Evolutionary conservation across 768 basidiomycete species (phyloP).

Genomic region (Leccinum boreale): DNA sequence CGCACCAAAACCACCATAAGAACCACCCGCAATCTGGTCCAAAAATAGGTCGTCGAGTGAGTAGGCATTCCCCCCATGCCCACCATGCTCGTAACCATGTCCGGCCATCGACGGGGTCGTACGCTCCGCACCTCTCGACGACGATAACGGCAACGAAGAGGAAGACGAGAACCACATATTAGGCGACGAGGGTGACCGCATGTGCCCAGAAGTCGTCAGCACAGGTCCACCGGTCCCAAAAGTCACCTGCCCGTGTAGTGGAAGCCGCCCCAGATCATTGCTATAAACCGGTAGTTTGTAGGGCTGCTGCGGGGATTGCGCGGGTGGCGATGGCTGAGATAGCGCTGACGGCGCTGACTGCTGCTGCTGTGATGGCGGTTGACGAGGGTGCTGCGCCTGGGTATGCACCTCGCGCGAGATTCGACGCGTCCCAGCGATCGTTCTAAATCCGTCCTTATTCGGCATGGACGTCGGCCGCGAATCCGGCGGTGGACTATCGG

Average conservation of each 20-base stretch:
- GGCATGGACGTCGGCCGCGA: not conserved
- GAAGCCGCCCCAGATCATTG: constrained; percentile 55
- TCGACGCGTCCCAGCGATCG: constrained; percentile 36
- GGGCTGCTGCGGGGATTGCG: constrained; percentile 7
- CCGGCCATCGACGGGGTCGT: not conserved
- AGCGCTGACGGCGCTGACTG: not conserved
- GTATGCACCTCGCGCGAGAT: constrained; percentile 24
- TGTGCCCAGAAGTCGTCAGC: not conserved
- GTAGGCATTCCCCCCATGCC: constrained; percentile 6
- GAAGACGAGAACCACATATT: constrained; percentile 22
- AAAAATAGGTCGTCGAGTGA: constrained; percentile 23
- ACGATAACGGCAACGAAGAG: not conserved
- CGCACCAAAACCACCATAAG: constrained; percentile 4
- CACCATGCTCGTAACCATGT: constrained; percentile 1
- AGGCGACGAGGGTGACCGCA: not conserved
- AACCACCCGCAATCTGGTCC: constrained; percentile 10
- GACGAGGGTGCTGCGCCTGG: constrained; percentile 9
- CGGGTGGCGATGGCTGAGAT: not conserved
- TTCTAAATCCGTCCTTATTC: constrained; percentile 20
- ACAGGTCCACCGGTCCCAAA: constrained; percentile 8
- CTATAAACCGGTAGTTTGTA: constrained; percentile 52
- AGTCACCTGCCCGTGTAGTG: constrained; percentile 35
- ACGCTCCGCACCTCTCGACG: not conserved
- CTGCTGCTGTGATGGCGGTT: constrained; percentile 1
- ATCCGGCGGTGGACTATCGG: constrained; percentile 42